Evolutionary conservation across 768 basidiomycete genomes (phyloP), one percentile per base, ranked within the genome.

Genomic region (Clitopilus passeckerianus): DNA sequence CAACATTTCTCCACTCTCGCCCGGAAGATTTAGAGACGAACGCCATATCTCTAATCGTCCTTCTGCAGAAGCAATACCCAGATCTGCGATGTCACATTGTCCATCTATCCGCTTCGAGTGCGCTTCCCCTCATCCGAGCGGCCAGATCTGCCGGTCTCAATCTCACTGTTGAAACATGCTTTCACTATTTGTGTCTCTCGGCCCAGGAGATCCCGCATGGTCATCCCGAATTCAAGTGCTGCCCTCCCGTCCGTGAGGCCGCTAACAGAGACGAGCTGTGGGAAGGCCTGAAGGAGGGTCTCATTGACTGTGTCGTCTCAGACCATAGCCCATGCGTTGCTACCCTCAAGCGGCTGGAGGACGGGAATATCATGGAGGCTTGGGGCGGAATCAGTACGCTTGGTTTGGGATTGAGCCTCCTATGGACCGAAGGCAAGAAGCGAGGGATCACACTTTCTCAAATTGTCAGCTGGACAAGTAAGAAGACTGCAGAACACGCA

Each of bases 341-440:
- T 22, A 85, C 87, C 65, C 75, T 99, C 60, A 99, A 98, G 77
- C 82, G 81, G 61, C 70, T 86, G 34, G 86, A 87, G 27, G 80
- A 82, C 44, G 91, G 94, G 1, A 82, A 95, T 67, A 79, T 98
- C 61, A 91, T 97, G 88, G 71, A 76, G 20, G 92, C 95, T 0
- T 98, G 96, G 96, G 96, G 96, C 43, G 96, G 96, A 0, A 92
- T 99, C 63, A 90, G 89, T 61, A 88, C 91, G 5, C 80, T 99
- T 22, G 96, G 96, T 2, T 77, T 98, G 16, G 97, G 96, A 0
- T 71, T 98, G 52, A 90, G 90, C 68, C 73, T 97, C 55, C 67
- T 98, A 43, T 96, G 92, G 92, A 95, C 93, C 0, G 93, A 97
- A 71, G 86, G 83, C 2, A 71, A 70, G 46, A 85, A 80, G 65